These are phyloP conservation scores for Pouteria campechiana DNA, from an alignment of 179 eudicot species.

Conservation along the genomic window DNA sequence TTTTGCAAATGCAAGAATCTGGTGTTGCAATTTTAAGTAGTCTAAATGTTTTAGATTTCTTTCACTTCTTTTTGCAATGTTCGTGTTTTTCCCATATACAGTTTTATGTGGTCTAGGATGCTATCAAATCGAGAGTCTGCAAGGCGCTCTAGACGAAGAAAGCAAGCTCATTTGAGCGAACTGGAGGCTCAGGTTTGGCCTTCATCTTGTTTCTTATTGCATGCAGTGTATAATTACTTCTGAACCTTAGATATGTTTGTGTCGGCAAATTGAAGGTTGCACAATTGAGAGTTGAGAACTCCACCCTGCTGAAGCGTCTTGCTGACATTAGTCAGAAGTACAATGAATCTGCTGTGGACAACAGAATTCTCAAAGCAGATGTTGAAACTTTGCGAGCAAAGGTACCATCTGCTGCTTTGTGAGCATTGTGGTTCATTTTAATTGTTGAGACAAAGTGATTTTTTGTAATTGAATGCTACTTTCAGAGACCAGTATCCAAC, in stretches of 20 bases:
- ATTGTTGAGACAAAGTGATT: too few relatives aligned
- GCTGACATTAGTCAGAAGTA: slow-evolving; percentile 80
- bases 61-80: too few relatives aligned
- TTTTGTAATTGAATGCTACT: too few relatives aligned
- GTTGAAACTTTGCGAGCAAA: slow-evolving; percentile 94
- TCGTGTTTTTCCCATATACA: not conserved
- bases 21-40: too few relatives aligned
- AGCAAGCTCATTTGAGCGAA: slow-evolving; percentile 86
- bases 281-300: slow-evolving; percentile 78
- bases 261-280: slow-evolving; percentile 39
- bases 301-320: slow-evolving; percentile 68
- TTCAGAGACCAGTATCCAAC: too few relatives aligned
- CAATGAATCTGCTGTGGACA: slow-evolving; percentile 93
- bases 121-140: slow-evolving; percentile 95
- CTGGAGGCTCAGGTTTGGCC: slow-evolving; percentile 72
- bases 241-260: not conserved
- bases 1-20: too few relatives aligned
- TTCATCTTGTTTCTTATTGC: not conserved
- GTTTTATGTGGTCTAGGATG: slow-evolving; percentile 45
- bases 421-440: not conserved
- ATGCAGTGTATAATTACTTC: not conserved
- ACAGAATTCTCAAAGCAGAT: slow-evolving; percentile 92
- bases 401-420: too few relatives aligned
- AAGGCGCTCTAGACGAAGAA: slow-evolving; percentile 89
- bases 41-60: too few relatives aligned